Conservation (phyloP, 2,329 filamentous ascomycete species). For the Trichophyton mentagrophytes region DNA sequence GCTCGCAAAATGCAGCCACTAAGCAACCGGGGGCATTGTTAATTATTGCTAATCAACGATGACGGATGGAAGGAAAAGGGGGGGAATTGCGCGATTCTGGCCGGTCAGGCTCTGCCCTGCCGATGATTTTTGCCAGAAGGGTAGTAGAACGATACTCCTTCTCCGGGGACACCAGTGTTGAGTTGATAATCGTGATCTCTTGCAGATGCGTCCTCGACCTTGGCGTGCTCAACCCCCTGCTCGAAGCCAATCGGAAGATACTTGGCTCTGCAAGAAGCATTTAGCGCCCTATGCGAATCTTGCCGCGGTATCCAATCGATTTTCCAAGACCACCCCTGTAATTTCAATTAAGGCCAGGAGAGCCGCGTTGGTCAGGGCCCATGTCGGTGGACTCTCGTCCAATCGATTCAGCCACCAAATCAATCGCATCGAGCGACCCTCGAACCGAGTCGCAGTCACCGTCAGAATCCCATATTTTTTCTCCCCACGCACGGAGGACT, state of each 20-base stretch:
- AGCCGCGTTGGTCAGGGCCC: constrained; percentile 15
- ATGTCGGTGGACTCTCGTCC: constrained; percentile 15
- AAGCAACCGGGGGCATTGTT: neutral
- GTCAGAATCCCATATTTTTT: neutral
- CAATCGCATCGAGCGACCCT: constrained; percentile 3
- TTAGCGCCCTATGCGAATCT: constrained; percentile 27
- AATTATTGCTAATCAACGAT: neutral
- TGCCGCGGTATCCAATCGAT: constrained; percentile 29
- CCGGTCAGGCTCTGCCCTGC: neutral
- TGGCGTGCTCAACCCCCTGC: neutral
- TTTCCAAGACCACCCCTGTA: constrained; percentile 17
- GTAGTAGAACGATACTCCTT: neutral
- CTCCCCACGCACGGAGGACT: neutral
- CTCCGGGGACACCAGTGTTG: neutral
- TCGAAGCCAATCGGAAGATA: neutral
- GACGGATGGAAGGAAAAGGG: neutral
- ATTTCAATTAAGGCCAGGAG: constrained; percentile 18
- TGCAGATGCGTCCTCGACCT: constrained; percentile 18
- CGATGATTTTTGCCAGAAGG: neutral
- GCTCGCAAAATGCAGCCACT: neutral
- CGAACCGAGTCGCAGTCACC: neutral
- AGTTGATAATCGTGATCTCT: constrained; percentile 24
- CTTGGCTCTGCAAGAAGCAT: neutral
- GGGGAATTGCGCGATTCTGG: neutral
- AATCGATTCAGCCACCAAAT: constrained; percentile 30